Conservation (phyloP, 495 filamentous ascomycete species). For the Trichoderma gamsii region DNA sequence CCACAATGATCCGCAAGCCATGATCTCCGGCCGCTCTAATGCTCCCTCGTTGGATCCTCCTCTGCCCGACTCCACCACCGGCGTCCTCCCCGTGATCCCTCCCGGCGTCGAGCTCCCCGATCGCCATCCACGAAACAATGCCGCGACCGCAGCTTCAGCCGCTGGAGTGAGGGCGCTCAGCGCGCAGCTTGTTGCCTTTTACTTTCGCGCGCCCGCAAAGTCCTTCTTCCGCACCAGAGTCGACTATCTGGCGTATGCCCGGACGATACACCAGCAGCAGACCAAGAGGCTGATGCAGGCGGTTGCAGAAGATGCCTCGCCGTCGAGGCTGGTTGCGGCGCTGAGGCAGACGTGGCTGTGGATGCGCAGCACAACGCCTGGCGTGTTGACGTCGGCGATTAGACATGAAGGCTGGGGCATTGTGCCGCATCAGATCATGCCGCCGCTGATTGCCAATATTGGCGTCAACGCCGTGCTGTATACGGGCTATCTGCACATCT, state of each 20-base stretch:
- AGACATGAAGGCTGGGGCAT: conserved; percentile 77
- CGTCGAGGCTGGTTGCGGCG: conserved; percentile 25
- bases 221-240: conserved; percentile 84
- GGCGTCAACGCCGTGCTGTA: conserved; percentile 81
- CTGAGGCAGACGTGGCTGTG: conserved; percentile 46
- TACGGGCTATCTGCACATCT: conserved; percentile 76
- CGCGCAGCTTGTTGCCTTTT: conserved; percentile 75
- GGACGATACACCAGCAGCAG: conserved; percentile 35
- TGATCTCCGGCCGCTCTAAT: conserved; percentile 13
- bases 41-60: background rate
- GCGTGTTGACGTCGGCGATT: conserved; percentile 72
- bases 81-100: background rate
- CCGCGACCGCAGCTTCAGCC: conserved; percentile 66
- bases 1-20: conserved; percentile 2
- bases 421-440: conserved; percentile 81
- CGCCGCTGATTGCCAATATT: conserved; percentile 79
- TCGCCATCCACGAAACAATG: conserved; percentile 55
- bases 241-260: conserved; percentile 59
- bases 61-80: background rate
- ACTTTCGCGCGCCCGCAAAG: conserved; percentile 82
- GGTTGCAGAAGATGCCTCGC: conserved; percentile 22
- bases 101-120: conserved; percentile 23
- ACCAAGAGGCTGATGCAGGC: conserved; percentile 21
- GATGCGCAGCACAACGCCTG: conserved; percentile 68
- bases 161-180: conserved; percentile 74